Evolutionary conservation across 148 eudicot genomes (phyloP), one percentile per base, ranked within the genome.

Genomic region (Diospyros kaki): DNA sequence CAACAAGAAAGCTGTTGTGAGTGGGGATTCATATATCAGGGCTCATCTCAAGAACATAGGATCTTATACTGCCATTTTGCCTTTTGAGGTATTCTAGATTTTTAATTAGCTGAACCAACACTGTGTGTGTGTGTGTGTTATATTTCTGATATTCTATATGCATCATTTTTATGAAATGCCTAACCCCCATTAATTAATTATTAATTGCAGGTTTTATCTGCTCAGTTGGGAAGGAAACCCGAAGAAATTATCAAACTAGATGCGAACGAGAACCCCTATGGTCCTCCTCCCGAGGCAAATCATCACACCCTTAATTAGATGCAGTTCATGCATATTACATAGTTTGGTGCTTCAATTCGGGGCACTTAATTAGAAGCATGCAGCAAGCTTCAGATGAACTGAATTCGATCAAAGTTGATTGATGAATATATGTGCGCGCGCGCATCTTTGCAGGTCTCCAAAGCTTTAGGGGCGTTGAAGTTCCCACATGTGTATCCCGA

Each of bases 241-340:
- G 97, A 95, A 79, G 97, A 95, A 69, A 95, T 92, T 43, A 73
- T 95, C 76, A 95, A 92, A 77, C 75, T 95, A 79, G 98, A 95
- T 78, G 98, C 98, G 55, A 95, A 95, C 75, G 98, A 94, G 79
- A 94, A 94, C 68, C 97, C 96, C 58, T 92, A 95, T 72, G 99
- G 97, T 74, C 97, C 99, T 61, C 99, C 99, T 51, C 99, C 99
- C 71, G 99, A 95, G 96, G 99, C 80, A 92, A 83, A 87, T 71
- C 11, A 9, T 43, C 64, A 17, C 28, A 28, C 28, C 28, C 28
- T 2, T 11, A n/a, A 9, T 40, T 41, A 14, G 66, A 45, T 59
- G 18, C 38, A 48, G 12, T 44, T 60, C 10, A 12, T 9, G 2
- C 12, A 5, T 59, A 12, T 71, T 56, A n/a, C 28, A 42, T 44